Conservation (phyloP, 2,329 filamentous ascomycete species). For the Alternaria dauci region DNA sequence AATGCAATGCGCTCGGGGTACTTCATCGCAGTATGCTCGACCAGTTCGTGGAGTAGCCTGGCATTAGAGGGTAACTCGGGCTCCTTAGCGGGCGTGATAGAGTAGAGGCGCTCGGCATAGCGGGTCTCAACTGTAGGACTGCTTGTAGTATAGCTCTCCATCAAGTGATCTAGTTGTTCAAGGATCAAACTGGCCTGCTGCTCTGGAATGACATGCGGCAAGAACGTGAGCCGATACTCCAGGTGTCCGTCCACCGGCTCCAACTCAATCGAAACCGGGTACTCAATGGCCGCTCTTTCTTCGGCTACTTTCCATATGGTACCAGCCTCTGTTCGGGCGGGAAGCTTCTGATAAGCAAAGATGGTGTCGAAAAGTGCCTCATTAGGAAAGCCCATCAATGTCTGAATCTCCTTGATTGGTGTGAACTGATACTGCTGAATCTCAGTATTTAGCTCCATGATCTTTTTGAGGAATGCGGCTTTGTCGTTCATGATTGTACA, state of each 20-base stretch:
- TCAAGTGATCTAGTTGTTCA: conserved; percentile 72
- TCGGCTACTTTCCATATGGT: conserved; percentile 67
- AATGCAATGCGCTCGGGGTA: conserved; percentile 72
- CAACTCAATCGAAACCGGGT: conserved; percentile 81
- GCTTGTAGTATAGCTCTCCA: conserved; percentile 62
- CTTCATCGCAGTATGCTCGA: conserved; percentile 68
- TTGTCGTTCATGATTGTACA: conserved; percentile 66
- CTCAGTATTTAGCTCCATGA: conserved; percentile 71
- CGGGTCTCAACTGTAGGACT: conserved; percentile 52
- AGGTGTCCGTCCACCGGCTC: conserved; percentile 65
- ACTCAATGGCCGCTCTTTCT: conserved; percentile 77
- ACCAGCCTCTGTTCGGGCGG: conserved; percentile 26
- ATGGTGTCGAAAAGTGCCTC: conserved; percentile 82
- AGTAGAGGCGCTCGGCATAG: conserved; percentile 60
- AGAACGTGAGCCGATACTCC: conserved; percentile 71
- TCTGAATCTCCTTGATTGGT: conserved; percentile 75
- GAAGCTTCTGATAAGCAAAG: conserved; percentile 78
- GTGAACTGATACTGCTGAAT: conserved; percentile 76
- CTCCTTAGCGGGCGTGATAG: conserved; percentile 70
- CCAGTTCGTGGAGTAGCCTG: conserved; percentile 76
- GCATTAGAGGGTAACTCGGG: conserved; percentile 66
- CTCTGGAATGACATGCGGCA: conserved; percentile 69
- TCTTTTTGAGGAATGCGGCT: conserved; percentile 64
- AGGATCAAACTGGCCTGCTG: conserved; percentile 74
- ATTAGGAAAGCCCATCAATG: conserved; percentile 71